phyloP scores from a whole-genome alignment of 805 yeast species.

The Barnettozyma vustinii region DNA sequence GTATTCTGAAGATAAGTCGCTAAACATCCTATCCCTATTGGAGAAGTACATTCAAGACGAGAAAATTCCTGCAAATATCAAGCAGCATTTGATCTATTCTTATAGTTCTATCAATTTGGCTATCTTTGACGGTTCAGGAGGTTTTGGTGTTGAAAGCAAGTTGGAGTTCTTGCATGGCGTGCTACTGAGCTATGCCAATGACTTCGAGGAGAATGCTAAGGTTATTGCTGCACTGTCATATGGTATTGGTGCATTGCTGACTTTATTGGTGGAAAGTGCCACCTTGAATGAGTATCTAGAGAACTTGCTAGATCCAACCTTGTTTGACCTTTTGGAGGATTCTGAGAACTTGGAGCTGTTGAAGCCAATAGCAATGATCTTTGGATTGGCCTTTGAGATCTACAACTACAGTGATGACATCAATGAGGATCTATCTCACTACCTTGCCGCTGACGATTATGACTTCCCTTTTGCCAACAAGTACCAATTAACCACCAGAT shows the following conservation, averaged over 20 bases:
- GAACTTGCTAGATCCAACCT: conserved; percentile 16
- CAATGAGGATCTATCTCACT: conserved; percentile 30
- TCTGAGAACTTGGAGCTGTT: conserved; percentile 17
- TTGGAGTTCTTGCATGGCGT: conserved; percentile 16
- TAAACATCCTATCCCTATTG: conserved; percentile 14
- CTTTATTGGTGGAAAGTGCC: conserved; percentile 13
- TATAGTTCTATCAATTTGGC: conserved; percentile 19
- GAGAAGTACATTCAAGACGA: conserved; percentile 18
- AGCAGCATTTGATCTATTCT: conserved; percentile 20
- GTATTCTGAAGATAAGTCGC: conserved; percentile 13
- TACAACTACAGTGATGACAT: conserved; percentile 35
- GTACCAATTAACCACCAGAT: conserved; percentile 37
- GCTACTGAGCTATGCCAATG: conserved; percentile 11
- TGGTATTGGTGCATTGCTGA: conserved; percentile 22
- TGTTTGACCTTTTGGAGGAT: conserved; percentile 16
- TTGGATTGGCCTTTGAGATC: conserved; percentile 23
- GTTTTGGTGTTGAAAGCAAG: conserved; percentile 23
- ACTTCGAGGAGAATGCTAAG: conserved; percentile 8
- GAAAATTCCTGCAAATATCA: conserved; percentile 11
- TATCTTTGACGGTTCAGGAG: conserved; percentile 23
- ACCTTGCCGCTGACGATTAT: conserved; percentile 38
- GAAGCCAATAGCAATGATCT: conserved; percentile 23
- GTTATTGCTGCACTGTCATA: conserved; percentile 19
- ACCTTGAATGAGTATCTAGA: conserved; percentile 19
- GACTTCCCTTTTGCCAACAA: conserved; percentile 48